Base-by-base conservation (phyloP, 2,329 filamentous ascomycete species). In the Fusarium dlaminii region DNA sequence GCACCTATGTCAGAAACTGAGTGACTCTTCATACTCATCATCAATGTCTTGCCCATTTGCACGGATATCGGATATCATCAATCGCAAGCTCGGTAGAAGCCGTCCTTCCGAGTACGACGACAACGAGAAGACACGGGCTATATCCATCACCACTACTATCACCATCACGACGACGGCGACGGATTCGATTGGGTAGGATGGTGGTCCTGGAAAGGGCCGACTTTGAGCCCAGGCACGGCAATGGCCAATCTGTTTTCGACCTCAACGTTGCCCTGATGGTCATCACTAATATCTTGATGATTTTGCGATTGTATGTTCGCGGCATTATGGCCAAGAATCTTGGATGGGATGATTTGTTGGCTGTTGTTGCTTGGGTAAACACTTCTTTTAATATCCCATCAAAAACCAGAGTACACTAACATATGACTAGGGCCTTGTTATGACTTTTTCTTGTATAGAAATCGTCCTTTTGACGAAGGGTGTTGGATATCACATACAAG, bases 221-320 rank as follows among this genome's bases (percentile, higher is more conserved):
- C 24, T 34, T 42, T 39, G 52, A 61, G 11, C 62, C 62, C 17
- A 30, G 36, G 22, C 29, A 27, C 7, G 61, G 56, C 27, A 29
- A 69, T 20, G 69, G 76, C 9, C 56, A 63, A 39, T 45, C 66
- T n/a, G 46, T 78, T 14, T 64, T 63, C 30, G 52, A 66, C 54
- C 63, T 78, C 40, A 78, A 77, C 18, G 59, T 76, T 27, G 66
- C 61, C 14, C 57, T 78, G 42, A 69, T 77, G n/a, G 55, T 72
- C 58, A 48, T 74, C 32, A 76, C 75, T 13, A 59, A 66, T 30
- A 27, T 74, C 17, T 67, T 78, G 32, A 32, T 78, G 40, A 20
- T 63, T 32, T 22, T 63, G n/a, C 59, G 76, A 51, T n/a, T 78
- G 13, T 73, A 77, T 39, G 66, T 76, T 30, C 66, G 76, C 32